Percentiles rank a stretch among this genome's conserved stretches.
phyloP scores from a whole-genome alignment of 495 filamentous ascomycete species.

The Podospora tetraspora region DNA sequence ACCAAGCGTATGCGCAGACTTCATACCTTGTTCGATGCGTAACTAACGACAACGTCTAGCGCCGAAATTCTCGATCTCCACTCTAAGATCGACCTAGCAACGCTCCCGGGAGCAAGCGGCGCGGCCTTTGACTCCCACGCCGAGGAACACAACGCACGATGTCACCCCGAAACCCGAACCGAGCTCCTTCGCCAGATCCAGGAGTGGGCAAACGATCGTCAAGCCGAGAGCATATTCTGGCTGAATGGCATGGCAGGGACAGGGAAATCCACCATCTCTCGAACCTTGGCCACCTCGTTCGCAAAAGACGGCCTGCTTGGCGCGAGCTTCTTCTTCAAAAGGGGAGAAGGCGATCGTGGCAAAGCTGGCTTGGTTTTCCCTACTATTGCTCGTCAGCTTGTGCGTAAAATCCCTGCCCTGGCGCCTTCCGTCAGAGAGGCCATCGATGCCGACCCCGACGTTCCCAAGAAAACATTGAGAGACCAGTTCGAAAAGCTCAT shows the following conservation, averaged over 20 bases:
- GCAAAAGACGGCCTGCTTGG: slow-evolving; percentile 27
- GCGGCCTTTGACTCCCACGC: slow-evolving; percentile 28
- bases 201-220: slow-evolving; percentile 13
- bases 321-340: too few relatives aligned
- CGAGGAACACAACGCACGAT: slow-evolving; percentile 27
- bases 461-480: slow-evolving; percentile 33
- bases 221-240: slow-evolving; percentile 11
- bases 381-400: slow-evolving; percentile 42
- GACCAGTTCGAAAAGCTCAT: slow-evolving; percentile 50
- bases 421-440: slow-evolving; percentile 30
- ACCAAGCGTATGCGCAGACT: slow-evolving; percentile 30
- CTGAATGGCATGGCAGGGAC: slow-evolving; percentile 44
- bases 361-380: slow-evolving; percentile 40
- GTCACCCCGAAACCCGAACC: slow-evolving; percentile 26
- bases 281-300: slow-evolving; percentile 32
- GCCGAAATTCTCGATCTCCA: neutral
- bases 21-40: neutral
- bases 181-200: slow-evolving; percentile 23
- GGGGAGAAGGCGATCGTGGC: slow-evolving; percentile 39
- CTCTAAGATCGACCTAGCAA: slow-evolving; percentile 3
- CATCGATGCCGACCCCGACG: slow-evolving; percentile 34
- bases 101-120: slow-evolving; percentile 12
- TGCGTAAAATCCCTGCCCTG: slow-evolving; percentile 26
- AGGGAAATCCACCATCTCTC: slow-evolving; percentile 44
- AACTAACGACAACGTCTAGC: neutral